These are phyloP conservation scores for Cavenderia fasciculata DNA, from an alignment of 78 protist genomes.

Conservation along the genomic window DNA sequence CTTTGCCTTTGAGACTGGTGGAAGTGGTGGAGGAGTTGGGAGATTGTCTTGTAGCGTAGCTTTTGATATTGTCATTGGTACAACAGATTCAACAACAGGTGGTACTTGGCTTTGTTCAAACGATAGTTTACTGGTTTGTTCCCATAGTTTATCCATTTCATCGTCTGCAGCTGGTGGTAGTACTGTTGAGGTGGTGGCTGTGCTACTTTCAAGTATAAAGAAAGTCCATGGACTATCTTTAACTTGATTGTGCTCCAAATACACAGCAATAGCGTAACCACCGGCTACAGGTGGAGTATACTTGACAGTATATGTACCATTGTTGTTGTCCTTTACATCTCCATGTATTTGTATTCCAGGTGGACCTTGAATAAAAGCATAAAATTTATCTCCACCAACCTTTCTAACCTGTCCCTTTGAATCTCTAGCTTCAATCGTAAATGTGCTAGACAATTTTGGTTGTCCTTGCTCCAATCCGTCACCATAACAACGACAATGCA, in stretches of 20 bases:
- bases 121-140: constrained; percentile 29
- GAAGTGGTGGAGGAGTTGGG: constrained; percentile 10
- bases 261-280: constrained; percentile 68
- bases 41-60: no score
- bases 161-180: constrained; percentile 27
- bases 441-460: constrained; percentile 4
- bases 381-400: constrained; percentile 37
- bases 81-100: constrained; percentile 2
- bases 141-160: constrained; percentile 69
- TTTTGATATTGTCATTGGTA: no score
- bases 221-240: constrained; percentile 32
- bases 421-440: constrained; percentile 50
- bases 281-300: constrained; percentile 78
- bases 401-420: background rate
- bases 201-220: constrained; percentile 6
- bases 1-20: background rate
- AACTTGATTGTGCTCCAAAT: constrained; percentile 9
- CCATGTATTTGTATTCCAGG: constrained; percentile 81
- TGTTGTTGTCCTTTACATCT: constrained; percentile 57
- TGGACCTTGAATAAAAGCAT: constrained; percentile 74
- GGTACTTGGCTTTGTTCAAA: constrained; percentile 6
- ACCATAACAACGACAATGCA: constrained; percentile 30
- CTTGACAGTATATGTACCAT: constrained; percentile 67
- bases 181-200: background rate
- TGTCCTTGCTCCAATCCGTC: constrained; percentile 26